Conservation (phyloP, 1,284 basidiomycete species). For the Puccinia horiana region DNA sequence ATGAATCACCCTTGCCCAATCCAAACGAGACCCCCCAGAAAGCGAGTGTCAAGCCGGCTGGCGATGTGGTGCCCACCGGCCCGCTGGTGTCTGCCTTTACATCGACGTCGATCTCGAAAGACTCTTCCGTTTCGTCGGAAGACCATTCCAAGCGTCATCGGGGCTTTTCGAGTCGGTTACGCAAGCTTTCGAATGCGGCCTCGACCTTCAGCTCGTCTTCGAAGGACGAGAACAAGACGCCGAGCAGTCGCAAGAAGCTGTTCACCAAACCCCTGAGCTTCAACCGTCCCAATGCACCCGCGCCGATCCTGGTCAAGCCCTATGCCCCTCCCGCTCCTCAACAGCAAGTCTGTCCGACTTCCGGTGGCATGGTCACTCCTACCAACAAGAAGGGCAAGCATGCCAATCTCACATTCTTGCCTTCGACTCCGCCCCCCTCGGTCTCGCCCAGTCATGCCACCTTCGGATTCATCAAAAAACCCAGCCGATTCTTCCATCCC, state of each 20-base stretch:
- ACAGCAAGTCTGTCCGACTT: neutral
- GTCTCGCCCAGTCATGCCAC: slow-evolving; percentile 32
- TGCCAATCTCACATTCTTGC: slow-evolving; percentile 25
- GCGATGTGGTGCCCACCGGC: slow-evolving; percentile 15
- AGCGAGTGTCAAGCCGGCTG: neutral
- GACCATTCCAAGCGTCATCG: slow-evolving; percentile 24
- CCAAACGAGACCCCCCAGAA: neutral
- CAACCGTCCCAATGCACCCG: slow-evolving; percentile 42
- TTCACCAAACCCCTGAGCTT: slow-evolving; percentile 40
- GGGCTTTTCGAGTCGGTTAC: slow-evolving; percentile 31
- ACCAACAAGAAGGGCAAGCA: slow-evolving; percentile 35
- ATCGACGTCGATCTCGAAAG: slow-evolving; percentile 39
- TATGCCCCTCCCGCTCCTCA: neutral
- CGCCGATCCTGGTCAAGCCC: slow-evolving; percentile 43
- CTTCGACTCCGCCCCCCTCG: slow-evolving; percentile 40
- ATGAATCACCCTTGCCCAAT: neutral
- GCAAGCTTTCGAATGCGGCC: slow-evolving; percentile 22
- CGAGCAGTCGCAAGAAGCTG: slow-evolving; percentile 31
- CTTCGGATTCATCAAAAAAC: slow-evolving; percentile 44
- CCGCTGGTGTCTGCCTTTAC: slow-evolving; percentile 36
- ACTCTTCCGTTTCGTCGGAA: slow-evolving; percentile 29
- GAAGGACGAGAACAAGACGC: neutral
- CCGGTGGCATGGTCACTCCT: neutral
- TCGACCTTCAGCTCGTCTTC: slow-evolving; percentile 9
- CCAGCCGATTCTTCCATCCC: slow-evolving; percentile 23